A percentile compares a stretch with the other conserved stretches of the same genome.
Evolutionary conservation across 768 basidiomycete species (phyloP).

Genomic region (Hygrophorus russula): DNA sequence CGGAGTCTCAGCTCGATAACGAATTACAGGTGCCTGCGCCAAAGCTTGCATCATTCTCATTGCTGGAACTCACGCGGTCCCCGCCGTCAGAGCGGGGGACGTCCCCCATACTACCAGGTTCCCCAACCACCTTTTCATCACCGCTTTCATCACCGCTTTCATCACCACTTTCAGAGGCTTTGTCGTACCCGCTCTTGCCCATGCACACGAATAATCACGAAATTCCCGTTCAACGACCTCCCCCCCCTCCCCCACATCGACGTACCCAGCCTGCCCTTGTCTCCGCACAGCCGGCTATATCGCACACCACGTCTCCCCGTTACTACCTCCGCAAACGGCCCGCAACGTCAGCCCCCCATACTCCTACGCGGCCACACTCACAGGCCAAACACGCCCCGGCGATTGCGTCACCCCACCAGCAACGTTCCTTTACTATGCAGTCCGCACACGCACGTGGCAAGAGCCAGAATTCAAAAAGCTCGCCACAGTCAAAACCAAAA

Average conservation of each 20-base stretch:
- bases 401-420: constrained; percentile 5
- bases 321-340: constrained; percentile 25
- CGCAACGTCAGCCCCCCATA: constrained; percentile 10
- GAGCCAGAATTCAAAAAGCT: not conserved
- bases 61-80: constrained; percentile 13
- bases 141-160: no score
- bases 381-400: constrained; percentile 4
- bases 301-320: constrained; percentile 12
- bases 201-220: not conserved
- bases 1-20: constrained; percentile 22
- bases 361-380: constrained; percentile 9
- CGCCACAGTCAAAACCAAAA: not conserved
- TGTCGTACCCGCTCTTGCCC: not conserved
- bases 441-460: constrained; percentile 15
- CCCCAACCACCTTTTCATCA: no score
- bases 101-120: not conserved
- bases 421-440: constrained; percentile 11
- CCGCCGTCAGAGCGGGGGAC: not conserved
- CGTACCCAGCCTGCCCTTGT: not conserved
- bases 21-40: constrained; percentile 16
- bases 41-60: constrained; percentile 25
- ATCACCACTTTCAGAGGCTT: not conserved
- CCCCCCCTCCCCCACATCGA: not conserved
- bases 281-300: no score
- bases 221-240: not conserved